phyloP scores from a whole-genome alignment of 2,329 filamentous ascomycete genomes.

The Nemania sp. region DNA sequence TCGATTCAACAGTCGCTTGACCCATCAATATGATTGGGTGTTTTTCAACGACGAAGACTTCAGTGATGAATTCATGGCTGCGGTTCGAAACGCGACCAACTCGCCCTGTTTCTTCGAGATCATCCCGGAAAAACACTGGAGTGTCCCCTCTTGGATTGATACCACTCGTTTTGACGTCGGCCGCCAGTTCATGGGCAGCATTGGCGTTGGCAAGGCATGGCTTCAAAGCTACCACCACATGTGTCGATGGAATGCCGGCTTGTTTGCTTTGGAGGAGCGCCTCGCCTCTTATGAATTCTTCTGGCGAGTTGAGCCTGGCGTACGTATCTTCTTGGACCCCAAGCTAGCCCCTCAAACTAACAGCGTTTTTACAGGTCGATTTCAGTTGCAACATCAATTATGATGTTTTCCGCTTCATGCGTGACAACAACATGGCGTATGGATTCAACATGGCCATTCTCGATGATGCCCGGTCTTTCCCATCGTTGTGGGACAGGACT shows the following conservation, averaged over 20 bases:
- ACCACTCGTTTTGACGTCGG: slow-evolving; percentile 67
- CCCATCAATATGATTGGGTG: slow-evolving; percentile 80
- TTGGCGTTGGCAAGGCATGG: slow-evolving; percentile 69
- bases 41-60: slow-evolving; percentile 86
- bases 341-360: slow-evolving; percentile 12
- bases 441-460: slow-evolving; percentile 61
- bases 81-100: slow-evolving; percentile 69
- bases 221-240: slow-evolving; percentile 74
- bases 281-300: slow-evolving; percentile 65
- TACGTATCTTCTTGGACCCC: slow-evolving; percentile 42
- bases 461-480: slow-evolving; percentile 49
- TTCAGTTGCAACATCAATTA: slow-evolving; percentile 71
- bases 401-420: slow-evolving; percentile 85
- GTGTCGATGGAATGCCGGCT: slow-evolving; percentile 81
- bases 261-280: slow-evolving; percentile 79
- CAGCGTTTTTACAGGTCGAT: slow-evolving; percentile 49
- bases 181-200: slow-evolving; percentile 63
- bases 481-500: slow-evolving; percentile 51
- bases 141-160: slow-evolving; percentile 73
- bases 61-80: slow-evolving; percentile 73
- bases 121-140: slow-evolving; percentile 78
- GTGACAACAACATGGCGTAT: slow-evolving; percentile 81
- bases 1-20: slow-evolving; percentile 76
- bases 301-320: slow-evolving; percentile 64
- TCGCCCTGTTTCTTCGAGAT: slow-evolving; percentile 73